Evolutionary conservation across 192 early-diverging fungal species (phyloP).

Genomic region (Coemansia sp.): DNA sequence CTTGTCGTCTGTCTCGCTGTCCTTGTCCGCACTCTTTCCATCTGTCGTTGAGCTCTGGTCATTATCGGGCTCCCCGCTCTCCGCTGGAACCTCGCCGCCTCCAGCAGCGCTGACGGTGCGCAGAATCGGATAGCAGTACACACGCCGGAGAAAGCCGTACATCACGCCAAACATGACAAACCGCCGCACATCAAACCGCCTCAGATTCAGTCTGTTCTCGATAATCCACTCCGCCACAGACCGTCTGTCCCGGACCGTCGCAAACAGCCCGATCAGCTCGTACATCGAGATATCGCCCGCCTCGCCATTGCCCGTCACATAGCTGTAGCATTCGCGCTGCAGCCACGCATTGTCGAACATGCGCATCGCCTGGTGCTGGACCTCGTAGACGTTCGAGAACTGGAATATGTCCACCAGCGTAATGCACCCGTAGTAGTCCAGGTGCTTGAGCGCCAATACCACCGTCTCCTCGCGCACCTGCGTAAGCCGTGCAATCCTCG

Average conservation of each 20-base stretch:
- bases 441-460: slow-evolving; percentile 80
- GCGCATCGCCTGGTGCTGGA: slow-evolving; percentile 57
- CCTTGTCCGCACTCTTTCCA: not conserved
- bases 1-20: slow-evolving; percentile 1
- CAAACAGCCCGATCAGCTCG: slow-evolving; percentile 76
- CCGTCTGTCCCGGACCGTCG: slow-evolving; percentile 71
- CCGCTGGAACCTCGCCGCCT: not conserved
- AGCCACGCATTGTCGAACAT: slow-evolving; percentile 55
- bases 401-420: slow-evolving; percentile 91
- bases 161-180: slow-evolving; percentile 91
- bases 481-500: slow-evolving; percentile 73
- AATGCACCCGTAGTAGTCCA: slow-evolving; percentile 92
- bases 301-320: slow-evolving; percentile 61
- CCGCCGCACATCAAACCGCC: slow-evolving; percentile 81
- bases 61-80: not conserved
- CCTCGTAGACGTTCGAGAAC: slow-evolving; percentile 87
- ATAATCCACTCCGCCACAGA: slow-evolving; percentile 87
- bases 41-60: not conserved
- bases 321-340: slow-evolving; percentile 76
- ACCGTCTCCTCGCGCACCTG: slow-evolving; percentile 78
- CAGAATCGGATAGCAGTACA: slow-evolving; percentile 86
- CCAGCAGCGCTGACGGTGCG: slow-evolving; percentile 1
- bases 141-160: slow-evolving; percentile 77
- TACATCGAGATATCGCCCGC: slow-evolving; percentile 61
- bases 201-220: slow-evolving; percentile 63